Conservation (phyloP, 2,329 filamentous ascomycete species). For the Huntiella abstrusa region DNA sequence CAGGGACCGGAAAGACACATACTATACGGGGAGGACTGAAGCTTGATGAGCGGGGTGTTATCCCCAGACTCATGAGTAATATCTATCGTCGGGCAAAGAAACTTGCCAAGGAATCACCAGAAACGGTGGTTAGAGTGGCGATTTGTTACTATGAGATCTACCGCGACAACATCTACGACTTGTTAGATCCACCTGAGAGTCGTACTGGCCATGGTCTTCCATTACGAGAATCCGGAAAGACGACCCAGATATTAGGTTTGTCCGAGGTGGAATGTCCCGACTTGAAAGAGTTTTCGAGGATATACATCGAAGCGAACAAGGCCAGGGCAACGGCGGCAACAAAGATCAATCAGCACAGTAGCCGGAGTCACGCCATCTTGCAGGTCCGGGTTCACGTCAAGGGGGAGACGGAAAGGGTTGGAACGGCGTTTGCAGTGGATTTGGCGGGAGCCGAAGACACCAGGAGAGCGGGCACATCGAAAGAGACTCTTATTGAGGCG, state of each 20-base stretch:
- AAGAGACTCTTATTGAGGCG: conserved; percentile 82
- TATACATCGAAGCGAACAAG: conserved; percentile 84
- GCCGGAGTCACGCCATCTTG: conserved; percentile 74
- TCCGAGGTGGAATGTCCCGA: conserved; percentile 67
- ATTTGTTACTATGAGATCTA: conserved; percentile 95
- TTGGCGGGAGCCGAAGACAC: conserved; percentile 93
- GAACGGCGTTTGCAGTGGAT: conserved; percentile 84
- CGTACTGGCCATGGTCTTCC: conserved; percentile 64
- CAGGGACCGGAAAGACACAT: conserved; percentile 85
- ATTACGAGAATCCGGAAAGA: conserved; percentile 69
- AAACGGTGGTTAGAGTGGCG: conserved; percentile 53
- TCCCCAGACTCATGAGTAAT: conserved; percentile 65
- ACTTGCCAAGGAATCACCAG: conserved; percentile 59
- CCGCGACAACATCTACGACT: conserved; percentile 84
- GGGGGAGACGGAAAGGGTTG: conserved; percentile 48
- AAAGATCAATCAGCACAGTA: conserved; percentile 83
- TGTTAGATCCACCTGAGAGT: conserved; percentile 76
- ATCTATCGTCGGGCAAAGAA: conserved; percentile 77
- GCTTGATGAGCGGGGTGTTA: conserved; percentile 69
- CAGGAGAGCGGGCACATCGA: conserved; percentile 78
- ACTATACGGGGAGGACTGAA: conserved; percentile 87
- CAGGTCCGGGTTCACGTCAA: conserved; percentile 72
- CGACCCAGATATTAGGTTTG: conserved; percentile 70
- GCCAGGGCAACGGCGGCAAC: conserved; percentile 80
- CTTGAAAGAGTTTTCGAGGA: conserved; percentile 71